phyloP scores from a whole-genome alignment of 2,329 filamentous ascomycete genomes.

The Xylaria sp. region DNA sequence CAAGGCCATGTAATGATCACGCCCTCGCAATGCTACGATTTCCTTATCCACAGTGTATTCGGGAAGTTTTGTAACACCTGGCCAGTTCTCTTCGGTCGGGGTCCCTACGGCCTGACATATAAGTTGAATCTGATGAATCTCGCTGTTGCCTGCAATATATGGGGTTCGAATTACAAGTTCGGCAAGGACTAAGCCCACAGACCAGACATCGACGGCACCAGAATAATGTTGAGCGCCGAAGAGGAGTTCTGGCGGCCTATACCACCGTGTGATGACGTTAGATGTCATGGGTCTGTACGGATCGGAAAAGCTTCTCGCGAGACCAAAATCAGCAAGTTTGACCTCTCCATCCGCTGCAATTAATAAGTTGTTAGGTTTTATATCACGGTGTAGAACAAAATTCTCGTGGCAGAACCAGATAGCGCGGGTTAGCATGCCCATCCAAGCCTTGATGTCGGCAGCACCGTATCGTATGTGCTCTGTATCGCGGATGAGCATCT shows the following conservation, averaged over 20 bases:
- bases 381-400: constrained; percentile 93
- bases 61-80: constrained; percentile 82
- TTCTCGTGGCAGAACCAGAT: constrained; percentile 98
- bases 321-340: constrained; percentile 97
- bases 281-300: constrained; percentile 89
- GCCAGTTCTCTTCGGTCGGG: constrained; percentile 94
- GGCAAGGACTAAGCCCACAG: constrained; percentile 89
- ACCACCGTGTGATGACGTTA: constrained; percentile 97
- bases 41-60: constrained; percentile 79
- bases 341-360: constrained; percentile 93
- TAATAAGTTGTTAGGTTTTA: constrained; percentile 98
- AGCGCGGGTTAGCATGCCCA: constrained; percentile 93
- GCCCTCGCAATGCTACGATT: constrained; percentile 68
- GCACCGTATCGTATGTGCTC: constrained; percentile 81
- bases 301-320: constrained; percentile 89
- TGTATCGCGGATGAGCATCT: constrained; percentile 91
- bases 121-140: constrained; percentile 85
- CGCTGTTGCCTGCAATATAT: constrained; percentile 84
- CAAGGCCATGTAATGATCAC: constrained; percentile 76
- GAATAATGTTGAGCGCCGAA: constrained; percentile 91
- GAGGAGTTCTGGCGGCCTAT: constrained; percentile 91
- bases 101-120: constrained; percentile 89
- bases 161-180: constrained; percentile 86
- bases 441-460: constrained; percentile 97
- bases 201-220: constrained; percentile 94